Conservation (phyloP, 2,329 filamentous ascomycete genomes). For the Aspergillus luchuensis region DNA sequence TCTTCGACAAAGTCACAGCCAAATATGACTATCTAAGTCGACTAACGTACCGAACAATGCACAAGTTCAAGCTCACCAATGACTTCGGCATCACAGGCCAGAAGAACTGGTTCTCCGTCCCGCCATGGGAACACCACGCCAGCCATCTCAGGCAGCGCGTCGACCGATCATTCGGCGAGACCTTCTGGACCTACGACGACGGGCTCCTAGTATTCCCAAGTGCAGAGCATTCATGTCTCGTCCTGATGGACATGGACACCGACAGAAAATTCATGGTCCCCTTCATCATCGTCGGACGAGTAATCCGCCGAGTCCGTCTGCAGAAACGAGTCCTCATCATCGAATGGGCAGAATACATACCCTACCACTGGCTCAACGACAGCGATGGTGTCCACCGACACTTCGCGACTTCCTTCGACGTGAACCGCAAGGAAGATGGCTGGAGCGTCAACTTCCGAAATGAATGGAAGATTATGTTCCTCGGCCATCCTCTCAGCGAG, state of each 20-base stretch:
- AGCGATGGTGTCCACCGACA: constrained; percentile 57
- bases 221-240: constrained; percentile 36
- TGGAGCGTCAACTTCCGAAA: constrained; percentile 56
- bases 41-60: constrained; percentile 51
- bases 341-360: constrained; percentile 62
- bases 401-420: constrained; percentile 62
- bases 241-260: constrained; percentile 55
- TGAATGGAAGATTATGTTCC: constrained; percentile 63
- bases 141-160: constrained; percentile 36
- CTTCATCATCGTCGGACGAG: constrained; percentile 53
- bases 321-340: constrained; percentile 59
- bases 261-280: constrained; percentile 51
- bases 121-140: constrained; percentile 45
- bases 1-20: constrained; percentile 55
- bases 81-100: constrained; percentile 38
- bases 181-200: constrained; percentile 60
- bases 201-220: constrained; percentile 59
- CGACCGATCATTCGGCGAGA: constrained; percentile 40
- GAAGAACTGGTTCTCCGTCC: constrained; percentile 44
- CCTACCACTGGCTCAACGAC: constrained; percentile 56
- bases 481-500: constrained; percentile 58
- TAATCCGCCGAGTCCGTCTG: constrained; percentile 58
- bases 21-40: constrained; percentile 58
- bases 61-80: constrained; percentile 49
- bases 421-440: constrained; percentile 33